Evolutionary conservation across 1,284 basidiomycete species (phyloP).

Genomic region (Termitomyces sp.): DNA sequence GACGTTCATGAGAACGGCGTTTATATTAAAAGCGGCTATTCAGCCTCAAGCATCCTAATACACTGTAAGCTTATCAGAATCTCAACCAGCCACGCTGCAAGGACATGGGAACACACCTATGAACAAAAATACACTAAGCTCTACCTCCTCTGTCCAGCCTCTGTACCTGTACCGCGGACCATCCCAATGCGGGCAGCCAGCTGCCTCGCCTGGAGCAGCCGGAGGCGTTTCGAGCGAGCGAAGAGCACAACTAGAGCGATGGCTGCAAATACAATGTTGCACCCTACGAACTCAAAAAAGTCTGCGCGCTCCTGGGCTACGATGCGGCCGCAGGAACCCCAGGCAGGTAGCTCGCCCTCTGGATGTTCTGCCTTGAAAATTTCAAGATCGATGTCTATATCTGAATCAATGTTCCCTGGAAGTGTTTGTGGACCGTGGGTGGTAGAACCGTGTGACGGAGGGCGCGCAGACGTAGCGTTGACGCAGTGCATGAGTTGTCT

Average conservation of each 20-base stretch:
- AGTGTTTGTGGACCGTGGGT: conserved; percentile 16
- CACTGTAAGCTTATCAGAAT: not conserved
- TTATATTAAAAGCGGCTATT: not conserved
- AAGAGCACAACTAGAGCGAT: conserved; percentile 63
- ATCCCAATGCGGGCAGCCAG: conserved; percentile 80
- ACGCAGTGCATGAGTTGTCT: conserved; percentile 79
- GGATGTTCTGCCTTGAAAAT: conserved; percentile 19
- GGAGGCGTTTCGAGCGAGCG: conserved; percentile 62
- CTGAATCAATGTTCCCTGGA: conserved; percentile 14
- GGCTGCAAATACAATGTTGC: conserved; percentile 70
- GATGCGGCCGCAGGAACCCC: conserved; percentile 87
- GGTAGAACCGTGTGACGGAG: conserved; percentile 12
- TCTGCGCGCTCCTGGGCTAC: conserved; percentile 71
- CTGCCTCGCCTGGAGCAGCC: conserved; percentile 70
- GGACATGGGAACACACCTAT: conserved; percentile 4
- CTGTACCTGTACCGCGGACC: conserved; percentile 27
- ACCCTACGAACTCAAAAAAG: conserved; percentile 84
- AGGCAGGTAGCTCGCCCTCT: conserved; percentile 72
- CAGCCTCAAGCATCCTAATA: not conserved
- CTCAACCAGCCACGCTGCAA: not conserved
- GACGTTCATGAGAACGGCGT: not conserved
- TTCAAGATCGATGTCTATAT: conserved; percentile 6
- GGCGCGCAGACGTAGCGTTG: conserved; percentile 31
- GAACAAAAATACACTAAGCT: conserved; percentile 1
- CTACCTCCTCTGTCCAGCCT: conserved; percentile 22